These are phyloP conservation scores for Isabelozyma pseudorhagii DNA, from an alignment of 805 yeast genomes.

Conservation along the genomic window DNA sequence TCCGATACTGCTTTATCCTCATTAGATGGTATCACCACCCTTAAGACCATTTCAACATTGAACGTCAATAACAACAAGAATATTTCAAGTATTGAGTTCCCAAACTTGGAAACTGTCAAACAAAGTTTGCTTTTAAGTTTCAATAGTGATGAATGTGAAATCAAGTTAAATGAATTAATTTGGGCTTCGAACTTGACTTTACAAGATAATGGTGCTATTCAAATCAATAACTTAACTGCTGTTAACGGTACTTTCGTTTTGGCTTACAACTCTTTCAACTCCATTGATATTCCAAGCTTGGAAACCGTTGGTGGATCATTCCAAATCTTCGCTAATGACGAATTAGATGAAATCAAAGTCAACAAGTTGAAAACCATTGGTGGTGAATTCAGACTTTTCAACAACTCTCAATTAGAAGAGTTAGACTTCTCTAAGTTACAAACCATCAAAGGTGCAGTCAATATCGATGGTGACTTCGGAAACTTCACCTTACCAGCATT, in stretches of 20 bases:
- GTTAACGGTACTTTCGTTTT: conserved; percentile 40
- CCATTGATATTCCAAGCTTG: conserved; percentile 26
- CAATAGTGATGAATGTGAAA: conserved; percentile 35
- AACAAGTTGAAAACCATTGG: conserved; percentile 30
- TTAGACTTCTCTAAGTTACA: conserved; percentile 27
- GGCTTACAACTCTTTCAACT: conserved; percentile 38
- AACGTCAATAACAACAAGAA: conserved; percentile 44
- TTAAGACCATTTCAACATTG: conserved; percentile 29
- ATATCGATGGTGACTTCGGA: conserved; percentile 32
- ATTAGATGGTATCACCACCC: conserved; percentile 29
- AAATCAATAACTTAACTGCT: conserved; percentile 28
- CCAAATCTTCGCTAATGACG: conserved; percentile 42
- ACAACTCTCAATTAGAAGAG: conserved; percentile 37
- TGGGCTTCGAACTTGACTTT: conserved; percentile 45
- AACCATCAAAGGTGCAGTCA: conserved; percentile 39
- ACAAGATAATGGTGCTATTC: conserved; percentile 35
- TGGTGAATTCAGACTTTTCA: conserved; percentile 40
- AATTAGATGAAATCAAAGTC: conserved; percentile 28
- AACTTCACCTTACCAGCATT: conserved; percentile 38
- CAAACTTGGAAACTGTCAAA: conserved; percentile 27
- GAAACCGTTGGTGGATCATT: conserved; percentile 36
- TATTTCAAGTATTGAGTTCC: conserved; percentile 32
- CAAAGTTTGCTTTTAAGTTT: conserved; percentile 37
- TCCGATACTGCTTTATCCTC: conserved; percentile 41
- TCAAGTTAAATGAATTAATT: conserved; percentile 30